Evolutionary conservation across 169 alveolate genomes (phyloP), one percentile per base, ranked within the genome.

Genomic region (Plasmodium coatneyi): DNA sequence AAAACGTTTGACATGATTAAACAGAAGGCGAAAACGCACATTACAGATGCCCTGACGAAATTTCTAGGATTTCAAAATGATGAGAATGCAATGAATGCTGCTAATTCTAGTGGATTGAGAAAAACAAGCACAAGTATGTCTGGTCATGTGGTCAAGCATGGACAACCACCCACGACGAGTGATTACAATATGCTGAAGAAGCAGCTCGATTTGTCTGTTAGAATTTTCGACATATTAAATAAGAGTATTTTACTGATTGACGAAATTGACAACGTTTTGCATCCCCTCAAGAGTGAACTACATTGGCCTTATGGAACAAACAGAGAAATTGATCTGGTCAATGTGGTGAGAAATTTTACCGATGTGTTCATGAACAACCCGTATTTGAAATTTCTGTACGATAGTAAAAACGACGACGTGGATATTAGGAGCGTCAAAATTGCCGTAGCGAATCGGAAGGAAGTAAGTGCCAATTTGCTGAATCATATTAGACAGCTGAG

Each of bases 241-340:
- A 92, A 92, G 12, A 96, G 98, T 71, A 96, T 98, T 7, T 92
- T 97, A 71, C 90, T 98, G 70, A 96, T 98, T 92, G 99, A 98
- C 92, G 99, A 98, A 91, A 96, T 98, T 28, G 99, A 98, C 78
- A 93, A 96, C 82, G 94, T 98, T 72, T 95, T 98, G 84, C 99
- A 98, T 76, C 99, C 99, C 30, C 95, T 98, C 54, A 98, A 96
- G 95, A 97, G 98, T 71, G 99, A 98, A 84, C 95, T 98, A 81
- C 99, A 97, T 79, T 98, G 99, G 99, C 99, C 99, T 2, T 92
- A 97, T 54, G 99, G 99, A 1, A 93, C 83, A 41, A 97, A 97
- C 76, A 91, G 95, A 81, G 95, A 91, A 71, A 91, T 91, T 5
- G 95, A 91, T 36, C 83, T 91, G 52, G 95, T 91, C 14, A 81